Conservation (phyloP, 108 stramenopile species). For the Cyclotella kingstonii region DNA sequence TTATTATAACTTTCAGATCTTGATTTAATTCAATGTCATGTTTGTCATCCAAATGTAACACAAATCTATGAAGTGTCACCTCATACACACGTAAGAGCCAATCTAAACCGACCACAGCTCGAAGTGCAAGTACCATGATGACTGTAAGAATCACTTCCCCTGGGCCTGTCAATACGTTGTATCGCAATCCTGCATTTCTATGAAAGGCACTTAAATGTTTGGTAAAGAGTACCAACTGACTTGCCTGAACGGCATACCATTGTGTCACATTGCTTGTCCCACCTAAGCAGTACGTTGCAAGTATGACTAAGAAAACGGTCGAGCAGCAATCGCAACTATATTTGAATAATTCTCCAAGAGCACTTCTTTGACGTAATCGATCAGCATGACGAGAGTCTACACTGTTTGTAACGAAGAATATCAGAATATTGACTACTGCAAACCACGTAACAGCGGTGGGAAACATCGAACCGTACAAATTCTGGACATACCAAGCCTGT, state of each 20-base stretch:
- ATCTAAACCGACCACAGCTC: constrained; percentile 76
- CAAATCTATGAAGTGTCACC: constrained; percentile 43
- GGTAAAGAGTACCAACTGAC: constrained; percentile 77
- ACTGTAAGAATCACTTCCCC: constrained; percentile 77
- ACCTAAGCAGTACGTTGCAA: constrained; percentile 79
- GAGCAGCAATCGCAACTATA: constrained; percentile 79
- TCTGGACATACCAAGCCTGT: constrained; percentile 84
- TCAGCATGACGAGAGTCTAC: constrained; percentile 73
- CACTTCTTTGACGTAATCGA: constrained; percentile 79
- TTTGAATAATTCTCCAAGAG: constrained; percentile 87
- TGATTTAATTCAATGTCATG: constrained; percentile 53
- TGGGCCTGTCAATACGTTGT: constrained; percentile 82
- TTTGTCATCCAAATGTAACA: constrained; percentile 43
- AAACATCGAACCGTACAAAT: constrained; percentile 63
- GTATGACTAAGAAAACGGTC: constrained; percentile 77
- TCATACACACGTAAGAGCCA: constrained; percentile 65
- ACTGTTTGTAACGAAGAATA: constrained; percentile 73
- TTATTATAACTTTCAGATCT: constrained; percentile 43
- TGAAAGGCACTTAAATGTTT: constrained; percentile 88
- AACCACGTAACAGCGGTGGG: constrained; percentile 78
- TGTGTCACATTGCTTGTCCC: constrained; percentile 61
- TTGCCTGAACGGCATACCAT: constrained; percentile 88
- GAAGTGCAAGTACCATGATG: constrained; percentile 56
- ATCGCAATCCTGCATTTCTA: constrained; percentile 81
- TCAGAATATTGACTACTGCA: constrained; percentile 64